A percentile compares a stretch with the other conserved stretches of the same genome.
Evolutionary conservation across 108 stramenopile species (phyloP).

Genomic region (Skeletonema menzelii): DNA sequence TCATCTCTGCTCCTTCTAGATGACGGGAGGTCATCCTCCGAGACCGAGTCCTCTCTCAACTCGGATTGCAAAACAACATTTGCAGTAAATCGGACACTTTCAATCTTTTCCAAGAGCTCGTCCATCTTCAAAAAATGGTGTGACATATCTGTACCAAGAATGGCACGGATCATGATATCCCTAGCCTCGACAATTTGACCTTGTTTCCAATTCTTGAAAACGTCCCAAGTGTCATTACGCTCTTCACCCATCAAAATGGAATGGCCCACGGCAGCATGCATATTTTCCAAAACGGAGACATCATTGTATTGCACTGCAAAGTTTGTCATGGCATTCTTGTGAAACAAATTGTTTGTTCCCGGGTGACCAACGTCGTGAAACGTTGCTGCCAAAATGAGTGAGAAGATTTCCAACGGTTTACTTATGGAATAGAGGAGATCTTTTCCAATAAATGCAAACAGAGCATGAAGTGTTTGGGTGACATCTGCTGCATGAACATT

Average conservation of each 20-base stretch:
- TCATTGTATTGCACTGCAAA: slow-evolving; percentile 83
- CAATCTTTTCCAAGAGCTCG: not conserved
- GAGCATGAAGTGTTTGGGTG: slow-evolving; percentile 54
- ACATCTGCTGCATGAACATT: slow-evolving; percentile 83
- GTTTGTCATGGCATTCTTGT: slow-evolving; percentile 53
- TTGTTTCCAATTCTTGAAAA: slow-evolving; percentile 15
- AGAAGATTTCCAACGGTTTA: slow-evolving; percentile 51
- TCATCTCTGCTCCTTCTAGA: slow-evolving; percentile 3
- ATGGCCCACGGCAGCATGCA: slow-evolving; percentile 68
- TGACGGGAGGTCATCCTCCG: not conserved
- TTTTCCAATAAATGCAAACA: slow-evolving; percentile 28
- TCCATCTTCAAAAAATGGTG: slow-evolving; percentile 62
- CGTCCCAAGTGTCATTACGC: slow-evolving; percentile 7
- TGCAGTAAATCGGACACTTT: slow-evolving; percentile 19
- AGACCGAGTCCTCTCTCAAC: slow-evolving; percentile 15
- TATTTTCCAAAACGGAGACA: slow-evolving; percentile 72
- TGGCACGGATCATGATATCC: slow-evolving; percentile 56
- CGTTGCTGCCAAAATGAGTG: slow-evolving; percentile 66
- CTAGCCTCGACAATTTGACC: slow-evolving; percentile 43
- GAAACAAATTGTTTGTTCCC: slow-evolving; percentile 78
- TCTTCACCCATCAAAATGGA: slow-evolving; percentile 30
- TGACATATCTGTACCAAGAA: slow-evolving; percentile 87
- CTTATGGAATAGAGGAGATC: slow-evolving; percentile 25
- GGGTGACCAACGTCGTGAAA: slow-evolving; percentile 91
- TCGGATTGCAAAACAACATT: slow-evolving; percentile 12